These are phyloP conservation scores for Choanephora cucurbitarum DNA, from an alignment of 371 early-diverging fungal genomes.

Conservation along the genomic window DNA sequence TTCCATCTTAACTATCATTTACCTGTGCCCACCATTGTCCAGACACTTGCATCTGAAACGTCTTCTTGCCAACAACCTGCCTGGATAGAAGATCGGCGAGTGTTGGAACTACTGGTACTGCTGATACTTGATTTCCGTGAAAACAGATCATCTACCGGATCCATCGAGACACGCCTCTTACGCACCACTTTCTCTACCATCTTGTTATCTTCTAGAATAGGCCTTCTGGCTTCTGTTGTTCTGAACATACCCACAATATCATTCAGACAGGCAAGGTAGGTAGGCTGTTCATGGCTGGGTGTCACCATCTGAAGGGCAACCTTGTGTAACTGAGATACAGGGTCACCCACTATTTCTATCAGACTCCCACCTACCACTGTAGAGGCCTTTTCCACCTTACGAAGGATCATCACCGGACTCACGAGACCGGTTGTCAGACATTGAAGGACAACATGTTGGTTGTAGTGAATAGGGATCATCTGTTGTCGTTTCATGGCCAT, in stretches of 20 bases:
- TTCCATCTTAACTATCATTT: no score
- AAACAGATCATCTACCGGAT: conserved; percentile 19
- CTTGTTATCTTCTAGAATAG: background rate
- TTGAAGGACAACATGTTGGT: conserved; percentile 79
- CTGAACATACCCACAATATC: conserved; percentile 78
- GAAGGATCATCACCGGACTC: conserved; percentile 78
- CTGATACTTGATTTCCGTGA: conserved; percentile 30
- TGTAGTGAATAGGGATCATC: conserved; percentile 57
- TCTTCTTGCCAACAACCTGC: conserved; percentile 73
- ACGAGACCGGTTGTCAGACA: conserved; percentile 80
- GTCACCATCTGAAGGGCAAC: conserved; percentile 79
- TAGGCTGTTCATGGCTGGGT: conserved; percentile 44
- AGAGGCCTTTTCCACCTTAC: conserved; percentile 79
- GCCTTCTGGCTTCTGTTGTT: conserved; percentile 60
- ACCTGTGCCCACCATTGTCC: conserved; percentile 87
- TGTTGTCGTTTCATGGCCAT: conserved; percentile 56
- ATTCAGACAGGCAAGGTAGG: conserved; percentile 73
- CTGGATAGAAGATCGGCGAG: background rate
- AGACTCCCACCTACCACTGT: conserved; percentile 31
- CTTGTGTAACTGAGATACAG: conserved; percentile 88
- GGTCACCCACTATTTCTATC: conserved; percentile 46
- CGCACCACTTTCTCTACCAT: conserved; percentile 34
- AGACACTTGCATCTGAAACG: conserved; percentile 83
- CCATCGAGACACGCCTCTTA: conserved; percentile 48
- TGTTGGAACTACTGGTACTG: conserved; percentile 8